Evolutionary conservation across 208 protist species (phyloP), one percentile per base, ranked within the genome.

Genomic region (Porcisia deanei): DNA sequence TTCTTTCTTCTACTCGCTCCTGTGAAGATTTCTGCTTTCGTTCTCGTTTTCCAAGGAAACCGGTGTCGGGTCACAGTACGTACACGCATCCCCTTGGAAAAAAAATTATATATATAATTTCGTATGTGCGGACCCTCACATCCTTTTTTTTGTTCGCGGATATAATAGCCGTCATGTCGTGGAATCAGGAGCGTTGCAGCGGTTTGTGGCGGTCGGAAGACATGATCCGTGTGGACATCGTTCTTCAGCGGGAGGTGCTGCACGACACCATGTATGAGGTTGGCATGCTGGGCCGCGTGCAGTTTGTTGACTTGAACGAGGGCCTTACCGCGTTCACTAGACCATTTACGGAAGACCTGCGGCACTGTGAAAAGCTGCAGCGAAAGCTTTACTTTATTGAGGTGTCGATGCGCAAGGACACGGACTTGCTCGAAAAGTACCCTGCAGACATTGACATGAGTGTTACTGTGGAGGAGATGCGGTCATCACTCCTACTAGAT

Each of bases 321-420:
- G 84, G 96, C 47, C 81, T 98, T 16, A 98, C 90, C 49, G 87
- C 97, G 37, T 99, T 99, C 85, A 95, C 99, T 79, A 94, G 99
- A 25, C 90, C 97, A 71, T 99, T 98, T 79, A 98, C 99, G 2
- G 89, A 96, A 61, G 98, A 99, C 64, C 96, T 99, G 52, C 96
- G 98, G 47, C 82, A 96, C 49, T 99, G 97, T 84, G 98, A 99
- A 69, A 98, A 99, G 71, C 97, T 99, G 86, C 93, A 99, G 70
- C 91, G 98, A 49, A 98, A 98, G 71, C 76, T 99, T 25, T 89
- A 94, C 63, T 99, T 95, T 77, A 91, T 99, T 52, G 84, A 96
- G 72, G 86, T 76, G 55, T 85, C 88, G 37, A 66, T 93, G 53
- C 69, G 67, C 84, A 63, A 88, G 93, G 88, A 80, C 47, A 83